A percentile compares a stretch with the other conserved stretches of the same genome.
These are phyloP conservation scores for Cystobasidium ongulense DNA, from an alignment of 768 basidiomycete species.

Conservation along the genomic window DNA sequence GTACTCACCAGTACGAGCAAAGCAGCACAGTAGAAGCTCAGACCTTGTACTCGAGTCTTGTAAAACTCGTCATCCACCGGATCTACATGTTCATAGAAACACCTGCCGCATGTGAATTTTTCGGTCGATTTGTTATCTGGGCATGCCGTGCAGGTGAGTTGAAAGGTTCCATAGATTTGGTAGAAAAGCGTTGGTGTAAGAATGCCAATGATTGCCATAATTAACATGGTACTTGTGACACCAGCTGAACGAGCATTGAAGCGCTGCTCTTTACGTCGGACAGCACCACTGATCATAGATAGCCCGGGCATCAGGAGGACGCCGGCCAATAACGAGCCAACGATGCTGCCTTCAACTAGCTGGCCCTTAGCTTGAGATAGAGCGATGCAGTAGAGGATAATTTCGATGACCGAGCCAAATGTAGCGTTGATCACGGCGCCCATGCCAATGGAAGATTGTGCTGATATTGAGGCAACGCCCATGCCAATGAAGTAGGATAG, in stretches of 20 bases:
- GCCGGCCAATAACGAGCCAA: conserved; percentile 88
- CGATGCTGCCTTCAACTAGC: conserved; percentile 92
- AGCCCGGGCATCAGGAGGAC: conserved; percentile 93
- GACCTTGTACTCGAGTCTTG: conserved; percentile 81
- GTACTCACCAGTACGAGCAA: conserved; percentile 74
- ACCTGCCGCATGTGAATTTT: conserved; percentile 80
- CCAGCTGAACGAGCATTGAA: conserved; percentile 99
- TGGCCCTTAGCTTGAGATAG: conserved; percentile 82
- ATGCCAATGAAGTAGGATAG: conserved; percentile 98
- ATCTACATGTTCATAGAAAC: conserved; percentile 89
- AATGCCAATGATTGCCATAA: conserved; percentile 98
- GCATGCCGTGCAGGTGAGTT: conserved; percentile 74
- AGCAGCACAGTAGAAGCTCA: conserved; percentile 93
- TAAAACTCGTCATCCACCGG: conserved; percentile 93
- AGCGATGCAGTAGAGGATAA: conserved; percentile 83
- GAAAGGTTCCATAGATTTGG: conserved; percentile 92
- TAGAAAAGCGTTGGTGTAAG: conserved; percentile 94
- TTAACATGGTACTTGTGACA: conserved; percentile 97
- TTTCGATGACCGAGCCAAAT: conserved; percentile 96
- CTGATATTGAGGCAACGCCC: conserved; percentile 98
- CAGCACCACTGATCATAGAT: conserved; percentile 86
- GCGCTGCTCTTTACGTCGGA: conserved; percentile 84
- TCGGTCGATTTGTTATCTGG: conserved; percentile 48
- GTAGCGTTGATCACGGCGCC: conserved; percentile 99
- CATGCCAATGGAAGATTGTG: conserved; percentile 97